phyloP scores from a whole-genome alignment of 208 protist genomes.

The Wallacemonas sp. region DNA sequence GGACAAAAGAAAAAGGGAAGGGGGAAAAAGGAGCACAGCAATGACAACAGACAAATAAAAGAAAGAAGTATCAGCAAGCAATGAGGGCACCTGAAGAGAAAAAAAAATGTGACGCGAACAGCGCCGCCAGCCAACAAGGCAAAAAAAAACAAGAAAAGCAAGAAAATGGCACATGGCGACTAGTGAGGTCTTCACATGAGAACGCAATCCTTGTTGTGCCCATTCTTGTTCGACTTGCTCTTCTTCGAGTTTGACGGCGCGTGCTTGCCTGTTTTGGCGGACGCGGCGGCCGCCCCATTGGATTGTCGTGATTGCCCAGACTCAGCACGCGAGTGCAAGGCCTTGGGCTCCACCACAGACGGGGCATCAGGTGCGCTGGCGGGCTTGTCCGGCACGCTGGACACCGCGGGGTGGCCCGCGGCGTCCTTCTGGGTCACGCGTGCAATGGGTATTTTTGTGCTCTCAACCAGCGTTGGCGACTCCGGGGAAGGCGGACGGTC shows the following conservation, averaged over 20 bases:
- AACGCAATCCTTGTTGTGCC: too few species aligned
- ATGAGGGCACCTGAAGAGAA: too few species aligned
- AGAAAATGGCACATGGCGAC: slow-evolving; percentile 10
- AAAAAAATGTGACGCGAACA: not conserved
- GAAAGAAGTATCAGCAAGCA: slow-evolving; percentile 1
- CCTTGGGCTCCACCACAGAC: not conserved
- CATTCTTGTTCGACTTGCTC: too few species aligned
- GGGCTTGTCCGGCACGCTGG: too few species aligned
- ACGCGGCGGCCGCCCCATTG: not conserved
- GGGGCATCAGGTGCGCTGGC: too few species aligned
- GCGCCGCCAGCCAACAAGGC: not conserved
- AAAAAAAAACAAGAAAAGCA: slow-evolving; percentile 17
- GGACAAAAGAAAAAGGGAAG: not conserved
- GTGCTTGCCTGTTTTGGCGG: not conserved
- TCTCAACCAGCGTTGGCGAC: too few species aligned
- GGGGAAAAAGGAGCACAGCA: slow-evolving; percentile 9
- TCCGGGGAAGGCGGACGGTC: too few species aligned
- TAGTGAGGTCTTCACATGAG: too few species aligned
- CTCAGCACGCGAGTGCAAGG: not conserved
- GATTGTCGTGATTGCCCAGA: not conserved
- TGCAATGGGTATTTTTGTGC: too few species aligned
- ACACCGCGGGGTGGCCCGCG: too few species aligned
- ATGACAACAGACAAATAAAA: slow-evolving; percentile 17
- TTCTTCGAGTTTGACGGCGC: too few species aligned
- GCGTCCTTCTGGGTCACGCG: too few species aligned